Conservation (phyloP, 441 rosid genomes). For the Euphorbia schlechtendalii region DNA sequence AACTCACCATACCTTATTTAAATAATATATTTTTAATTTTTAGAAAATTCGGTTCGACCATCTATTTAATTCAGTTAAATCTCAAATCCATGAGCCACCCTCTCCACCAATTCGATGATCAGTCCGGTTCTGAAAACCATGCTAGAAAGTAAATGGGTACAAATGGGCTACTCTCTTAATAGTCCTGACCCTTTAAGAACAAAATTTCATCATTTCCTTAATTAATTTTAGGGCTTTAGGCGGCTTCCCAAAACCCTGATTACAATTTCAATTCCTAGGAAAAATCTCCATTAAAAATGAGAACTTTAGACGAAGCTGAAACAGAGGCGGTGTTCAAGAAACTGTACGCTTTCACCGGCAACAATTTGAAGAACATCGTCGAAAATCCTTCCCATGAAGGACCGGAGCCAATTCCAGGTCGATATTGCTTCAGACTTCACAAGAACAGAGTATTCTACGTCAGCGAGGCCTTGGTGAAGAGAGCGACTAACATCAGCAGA, state of each 20-base stretch:
- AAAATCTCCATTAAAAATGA: constrained; percentile 29
- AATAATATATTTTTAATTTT: no score
- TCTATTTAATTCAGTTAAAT: no score
- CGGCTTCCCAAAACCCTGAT: background rate
- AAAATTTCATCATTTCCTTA: no score
- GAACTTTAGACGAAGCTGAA: constrained; percentile 81
- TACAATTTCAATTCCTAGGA: background rate
- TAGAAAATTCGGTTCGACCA: no score
- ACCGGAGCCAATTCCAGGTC: constrained; percentile 54
- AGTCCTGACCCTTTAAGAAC: no score
- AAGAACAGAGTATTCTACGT: constrained; percentile 71
- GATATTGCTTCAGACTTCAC: constrained; percentile 88
- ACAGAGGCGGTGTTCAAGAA: constrained; percentile 86
- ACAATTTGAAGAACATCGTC: constrained; percentile 85
- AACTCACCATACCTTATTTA: no score
- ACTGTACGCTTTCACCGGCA: constrained; percentile 71
- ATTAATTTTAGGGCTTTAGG: background rate
- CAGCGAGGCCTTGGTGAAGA: constrained; percentile 71
- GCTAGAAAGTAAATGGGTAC: no score
- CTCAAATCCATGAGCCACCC: no score
- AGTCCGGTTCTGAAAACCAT: no score
- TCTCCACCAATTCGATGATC: no score
- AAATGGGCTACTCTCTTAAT: no score
- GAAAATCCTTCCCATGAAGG: constrained; percentile 89
- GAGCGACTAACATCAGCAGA: constrained; percentile 72